Evolutionary conservation across 2,329 filamentous ascomycete genomes (phyloP), one percentile per base, ranked within the genome.

Genomic region (Pseudocercospora eumusae): DNA sequence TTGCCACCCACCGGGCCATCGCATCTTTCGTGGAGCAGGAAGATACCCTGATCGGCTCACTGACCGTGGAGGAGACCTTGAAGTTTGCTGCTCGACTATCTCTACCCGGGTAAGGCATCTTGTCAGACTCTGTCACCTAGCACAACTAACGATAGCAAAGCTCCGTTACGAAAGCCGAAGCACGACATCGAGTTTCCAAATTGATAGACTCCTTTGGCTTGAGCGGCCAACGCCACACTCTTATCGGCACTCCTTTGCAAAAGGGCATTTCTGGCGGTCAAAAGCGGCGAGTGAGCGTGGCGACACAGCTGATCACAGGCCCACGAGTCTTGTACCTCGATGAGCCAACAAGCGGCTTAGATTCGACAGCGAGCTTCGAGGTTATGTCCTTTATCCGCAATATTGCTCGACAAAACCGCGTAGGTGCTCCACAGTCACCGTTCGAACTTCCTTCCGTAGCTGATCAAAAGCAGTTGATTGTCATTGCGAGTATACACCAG

Each of bases 201-300:
- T 80, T 93, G 0, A 78, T 95, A 4, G 78, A 81, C 2, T 82
- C 88, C 0, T 93, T 95, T 63, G 91, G 91, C 0, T 82, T 96
- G 4, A 80, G 81, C 20, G 80, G 81, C 1, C 90, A 92, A 71
- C 81, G 85, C 1, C 76, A 88, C 57, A 87, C 86, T 0, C 77
- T 95, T 25, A 86, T 95, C 65, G 91, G 91, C 28, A 95, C 91
- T 0, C 89, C 90, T 0, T 87, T 93, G 59, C 83, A 86, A 1
- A 93, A 92, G 74, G 91, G 91, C 2, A 85, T 96, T 55, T 91
- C 87, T 63, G 91, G 91, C 15, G 91, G 91, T 0, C 91, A 96
- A 78, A 95, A 93, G 79, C 82, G 90, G 20, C 81, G 91, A 20
- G 82, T 93, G 6, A 89, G 89, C 66, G 86, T 95, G 3, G 91